These are phyloP conservation scores for Sphaceloma murrayae DNA, from an alignment of 2,329 filamentous ascomycete species.

Conservation along the genomic window DNA sequence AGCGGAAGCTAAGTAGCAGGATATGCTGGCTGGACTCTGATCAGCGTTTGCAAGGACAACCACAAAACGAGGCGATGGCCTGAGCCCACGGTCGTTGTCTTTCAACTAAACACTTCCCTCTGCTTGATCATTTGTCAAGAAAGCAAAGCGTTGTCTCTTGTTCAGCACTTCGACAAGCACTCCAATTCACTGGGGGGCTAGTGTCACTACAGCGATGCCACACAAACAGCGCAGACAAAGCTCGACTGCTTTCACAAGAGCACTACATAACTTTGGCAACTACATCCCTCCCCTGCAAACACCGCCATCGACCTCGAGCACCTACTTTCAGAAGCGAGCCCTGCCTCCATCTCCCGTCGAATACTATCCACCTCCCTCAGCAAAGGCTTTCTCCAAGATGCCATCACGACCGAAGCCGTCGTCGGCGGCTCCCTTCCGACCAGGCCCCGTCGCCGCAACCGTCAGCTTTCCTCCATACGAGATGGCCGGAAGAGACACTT, in stretches of 20 bases:
- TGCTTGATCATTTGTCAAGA: constrained; percentile 11
- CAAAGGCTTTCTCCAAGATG: too few relatives aligned
- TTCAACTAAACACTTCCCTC: not conserved
- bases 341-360: constrained; percentile 8
- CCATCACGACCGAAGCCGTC: constrained; percentile 1
- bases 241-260: not conserved
- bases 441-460: not conserved
- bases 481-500: constrained; percentile 2
- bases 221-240: constrained; percentile 4
- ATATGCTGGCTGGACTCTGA: too few relatives aligned
- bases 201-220: constrained; percentile 1
- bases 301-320: constrained; percentile 5
- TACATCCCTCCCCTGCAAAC: constrained; percentile 4
- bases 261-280: constrained; percentile 5
- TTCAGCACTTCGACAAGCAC: not conserved
- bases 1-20: not conserved
- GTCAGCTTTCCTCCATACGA: constrained; percentile 11
- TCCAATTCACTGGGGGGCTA: not conserved
- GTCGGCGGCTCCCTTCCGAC: constrained; percentile 3
- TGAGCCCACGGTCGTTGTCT: constrained; percentile 5
- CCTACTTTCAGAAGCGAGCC: constrained; percentile 12
- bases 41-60: too few relatives aligned
- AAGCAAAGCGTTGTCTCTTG: not conserved
- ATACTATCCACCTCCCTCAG: not conserved
- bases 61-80: not conserved